These are phyloP conservation scores for Pseudocercospora musae DNA, from an alignment of 2,329 filamentous ascomycete species.

Conservation along the genomic window DNA sequence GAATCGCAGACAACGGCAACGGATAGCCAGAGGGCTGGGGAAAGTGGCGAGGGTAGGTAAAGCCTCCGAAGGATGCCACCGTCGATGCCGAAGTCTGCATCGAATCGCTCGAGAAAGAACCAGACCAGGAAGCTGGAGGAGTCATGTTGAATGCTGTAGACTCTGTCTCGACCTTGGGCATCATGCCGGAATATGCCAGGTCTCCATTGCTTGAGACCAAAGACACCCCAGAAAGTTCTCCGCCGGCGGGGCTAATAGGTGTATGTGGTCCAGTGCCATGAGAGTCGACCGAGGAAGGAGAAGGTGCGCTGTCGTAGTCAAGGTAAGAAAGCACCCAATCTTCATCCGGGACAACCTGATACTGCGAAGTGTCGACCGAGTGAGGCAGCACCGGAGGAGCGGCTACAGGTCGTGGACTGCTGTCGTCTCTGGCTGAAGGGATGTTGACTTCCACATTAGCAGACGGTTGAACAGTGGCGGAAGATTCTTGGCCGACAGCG, in stretches of 20 bases:
- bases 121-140: not conserved
- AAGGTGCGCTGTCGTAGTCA: conserved; percentile 20
- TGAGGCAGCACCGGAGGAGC: conserved; percentile 1
- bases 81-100: not conserved
- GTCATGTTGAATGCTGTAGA: not conserved
- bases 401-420: not conserved
- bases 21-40: not conserved
- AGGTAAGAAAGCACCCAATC: conserved; percentile 20
- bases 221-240: not conserved
- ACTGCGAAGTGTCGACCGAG: conserved; percentile 22
- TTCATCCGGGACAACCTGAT: conserved; percentile 15
- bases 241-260: conserved; percentile 12
- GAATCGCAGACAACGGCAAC: not conserved
- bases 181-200: not conserved
- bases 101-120: not conserved
- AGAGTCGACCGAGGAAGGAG: conserved; percentile 20
- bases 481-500: not conserved
- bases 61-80: not conserved
- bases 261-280: conserved; percentile 20
- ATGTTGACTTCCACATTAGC: not conserved
- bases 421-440: conserved; percentile 6
- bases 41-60: not conserved
- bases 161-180: not conserved
- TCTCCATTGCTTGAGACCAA: not conserved
- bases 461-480: not conserved